Base-by-base conservation (phyloP, 2,329 filamentous ascomycete species). In the Monosporascus cannonballus region DNA sequence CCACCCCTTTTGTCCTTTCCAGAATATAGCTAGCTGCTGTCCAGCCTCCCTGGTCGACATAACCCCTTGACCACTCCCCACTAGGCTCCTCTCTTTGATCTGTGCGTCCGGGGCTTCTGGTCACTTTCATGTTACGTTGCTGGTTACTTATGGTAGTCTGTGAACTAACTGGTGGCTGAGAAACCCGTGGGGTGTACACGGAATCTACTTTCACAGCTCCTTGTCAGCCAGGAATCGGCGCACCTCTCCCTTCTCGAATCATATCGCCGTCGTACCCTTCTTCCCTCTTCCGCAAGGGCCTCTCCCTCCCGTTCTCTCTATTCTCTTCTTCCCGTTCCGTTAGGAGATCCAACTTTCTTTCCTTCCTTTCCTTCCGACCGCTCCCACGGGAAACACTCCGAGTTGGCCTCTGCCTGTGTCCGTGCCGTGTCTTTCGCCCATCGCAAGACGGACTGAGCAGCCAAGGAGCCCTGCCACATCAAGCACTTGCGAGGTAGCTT, bases 361-460 rank as follows among this genome's bases (percentile, higher is more conserved):
- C 45, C 52, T 47, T 45, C 39, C 46, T 34, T 34, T 14, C 41
- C 41, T 24, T 44, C 41, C 41, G 22, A 44, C 20, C 41, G 20
- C 20, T 44, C n/a, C 41, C 41, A 24, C 47, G 34, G 37, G 47
- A 48, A 49, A 22, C 30, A 54, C 48, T 25, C 36, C 30, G 30
- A 34, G 30, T 34, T 20, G 22, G 41, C 41, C 22, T 44, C n/a
- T 44, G 41, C 20, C 41, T 44, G 41, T 44, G 41, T 25, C n/a
- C 22, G 41, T 34, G 30, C 11, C 30, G 30, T 34, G 30, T 34
- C 30, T 34, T 34, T 34, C 11, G 30, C 30, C 51, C 41, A 22
- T 45, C 39, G 30, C 39, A 41, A 53, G 51, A 47, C 50, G 41
- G 47, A 50, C 50, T 50, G 47, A 37, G 41, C 51, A 50, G 11